A percentile compares a stretch with the other conserved stretches of the same genome.
phyloP scores from a whole-genome alignment of 2,329 filamentous ascomycete genomes.

The Ophiostoma angusticollis region DNA sequence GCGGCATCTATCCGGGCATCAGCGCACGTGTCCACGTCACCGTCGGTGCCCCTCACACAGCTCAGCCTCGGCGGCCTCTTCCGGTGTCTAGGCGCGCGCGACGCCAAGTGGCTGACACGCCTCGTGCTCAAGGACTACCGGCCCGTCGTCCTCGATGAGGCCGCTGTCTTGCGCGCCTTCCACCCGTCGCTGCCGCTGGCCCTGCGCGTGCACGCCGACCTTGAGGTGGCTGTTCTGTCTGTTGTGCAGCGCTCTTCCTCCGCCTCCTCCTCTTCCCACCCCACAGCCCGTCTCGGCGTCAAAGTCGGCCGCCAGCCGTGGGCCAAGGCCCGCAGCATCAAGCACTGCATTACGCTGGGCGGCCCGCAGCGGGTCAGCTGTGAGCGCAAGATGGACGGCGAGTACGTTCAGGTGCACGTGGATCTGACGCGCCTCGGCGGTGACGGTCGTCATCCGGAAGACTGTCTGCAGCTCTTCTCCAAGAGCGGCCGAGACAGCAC shows the following conservation, averaged over 20 bases:
- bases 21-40: neutral
- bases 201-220: slow-evolving; percentile 56
- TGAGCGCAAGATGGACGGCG: slow-evolving; percentile 75
- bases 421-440: slow-evolving; percentile 46
- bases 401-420: slow-evolving; percentile 83
- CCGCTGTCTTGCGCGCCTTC: slow-evolving; percentile 43
- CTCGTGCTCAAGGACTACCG: slow-evolving; percentile 64
- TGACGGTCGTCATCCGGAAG: too few species aligned
- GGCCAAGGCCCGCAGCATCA: slow-evolving; percentile 56
- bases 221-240: slow-evolving; percentile 37
- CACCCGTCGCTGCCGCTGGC: slow-evolving; percentile 59
- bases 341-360: slow-evolving; percentile 58
- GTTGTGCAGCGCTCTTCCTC: too few species aligned
- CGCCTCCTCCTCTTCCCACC: slow-evolving; percentile 13
- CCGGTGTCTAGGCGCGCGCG: slow-evolving; percentile 45
- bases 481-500: slow-evolving; percentile 90
- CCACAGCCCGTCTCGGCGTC: slow-evolving; percentile 43
- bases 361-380: slow-evolving; percentile 48
- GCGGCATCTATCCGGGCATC: slow-evolving; percentile 43
- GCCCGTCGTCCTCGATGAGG: slow-evolving; percentile 50
- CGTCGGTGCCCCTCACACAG: slow-evolving; percentile 8
- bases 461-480: slow-evolving; percentile 68
- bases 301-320: slow-evolving; percentile 54
- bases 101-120: slow-evolving; percentile 80
- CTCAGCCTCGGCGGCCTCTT: slow-evolving; percentile 44